Evolutionary conservation across 257 asterid species (phyloP).

Genomic region (Galeopsis tetrahit): DNA sequence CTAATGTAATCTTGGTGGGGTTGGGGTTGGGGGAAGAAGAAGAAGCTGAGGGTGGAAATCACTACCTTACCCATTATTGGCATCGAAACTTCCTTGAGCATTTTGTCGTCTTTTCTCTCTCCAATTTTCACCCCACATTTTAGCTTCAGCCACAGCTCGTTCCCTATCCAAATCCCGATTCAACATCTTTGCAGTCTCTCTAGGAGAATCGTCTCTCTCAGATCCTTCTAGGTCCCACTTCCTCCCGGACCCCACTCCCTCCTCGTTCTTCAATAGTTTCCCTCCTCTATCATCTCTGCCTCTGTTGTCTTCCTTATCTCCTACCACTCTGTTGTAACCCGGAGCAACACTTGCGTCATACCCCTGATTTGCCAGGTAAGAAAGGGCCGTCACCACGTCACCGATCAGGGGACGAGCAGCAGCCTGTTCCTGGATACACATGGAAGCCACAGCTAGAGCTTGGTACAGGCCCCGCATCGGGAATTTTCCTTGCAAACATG

Average conservation of each 20-base stretch:
- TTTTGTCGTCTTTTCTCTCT: conserved; percentile 79
- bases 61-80: conserved; percentile 59
- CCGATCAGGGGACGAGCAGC: conserved; percentile 95
- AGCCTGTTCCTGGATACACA: conserved; percentile 98
- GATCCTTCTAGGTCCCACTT: conserved; percentile 82
- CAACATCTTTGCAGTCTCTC: conserved; percentile 66
- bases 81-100: conserved; percentile 69
- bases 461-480: conserved; percentile 94
- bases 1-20: conserved; percentile 3
- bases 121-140: conserved; percentile 99
- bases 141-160: conserved; percentile 97
- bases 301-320: conserved; percentile 53
- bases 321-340: conserved; percentile 39
- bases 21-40: not conserved
- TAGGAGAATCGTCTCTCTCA: conserved; percentile 83
- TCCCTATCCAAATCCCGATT: conserved; percentile 84
- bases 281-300: conserved; percentile 61
- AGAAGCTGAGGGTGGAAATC: not conserved
- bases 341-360: conserved; percentile 55
- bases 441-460: conserved; percentile 97
- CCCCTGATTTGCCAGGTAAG: conserved; percentile 87
- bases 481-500: conserved; percentile 75
- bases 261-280: conserved; percentile 67
- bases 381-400: conserved; percentile 94
- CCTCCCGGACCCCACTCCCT: conserved; percentile 72